Base-by-base conservation (phyloP, 352 stramenopile species). In the Pythium pectinolyticum region DNA sequence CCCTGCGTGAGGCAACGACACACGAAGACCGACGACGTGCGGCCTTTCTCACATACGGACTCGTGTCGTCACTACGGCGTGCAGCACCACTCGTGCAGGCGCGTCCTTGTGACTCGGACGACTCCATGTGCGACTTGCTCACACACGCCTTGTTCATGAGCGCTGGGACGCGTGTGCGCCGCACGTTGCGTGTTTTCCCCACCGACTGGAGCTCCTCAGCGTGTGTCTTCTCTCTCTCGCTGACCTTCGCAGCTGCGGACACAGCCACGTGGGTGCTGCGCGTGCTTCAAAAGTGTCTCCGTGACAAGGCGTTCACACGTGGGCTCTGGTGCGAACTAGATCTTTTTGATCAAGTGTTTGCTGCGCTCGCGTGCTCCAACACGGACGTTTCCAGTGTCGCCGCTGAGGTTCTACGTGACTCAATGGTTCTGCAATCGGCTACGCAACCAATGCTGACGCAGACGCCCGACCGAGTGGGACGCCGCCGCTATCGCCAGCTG, bases 271-370 rank as follows among this genome's bases (percentile, higher is more conserved):
- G 53, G 52, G 25, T 30, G 15, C 47, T 68, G 5, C 46, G 52
- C 1, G 5, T 52, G 8, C 53, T 68, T 5, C 45, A 34, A 15
- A 57, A 59, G 37, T 68, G 61, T 24, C 52, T 68, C 17, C 43
- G 53, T 2, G 52, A 57, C 32, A 45, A 51, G 28, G 14, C 15
- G 0, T 68, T 63, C n/a, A 34, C 30, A 3, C 37, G 15, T 15
- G 4, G 37, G 1, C 52, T 68, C 5, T 55, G n/a, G 31, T 19
- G 27, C 14, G 61, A 68, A 47, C 27, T 46, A 1, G 28, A 61
- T 37, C 61, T 68, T 15, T 68, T 68, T 40, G 61, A 57, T 20
- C 61, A 68, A 31, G 31, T 68, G 2, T 41, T 68, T 8, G 45
- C 46, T 9, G 47, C 61, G 10, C 32, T 68, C n/a, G 61, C 61